These are phyloP conservation scores for Ogataea angusta DNA, from an alignment of 805 yeast species.

Conservation along the genomic window DNA sequence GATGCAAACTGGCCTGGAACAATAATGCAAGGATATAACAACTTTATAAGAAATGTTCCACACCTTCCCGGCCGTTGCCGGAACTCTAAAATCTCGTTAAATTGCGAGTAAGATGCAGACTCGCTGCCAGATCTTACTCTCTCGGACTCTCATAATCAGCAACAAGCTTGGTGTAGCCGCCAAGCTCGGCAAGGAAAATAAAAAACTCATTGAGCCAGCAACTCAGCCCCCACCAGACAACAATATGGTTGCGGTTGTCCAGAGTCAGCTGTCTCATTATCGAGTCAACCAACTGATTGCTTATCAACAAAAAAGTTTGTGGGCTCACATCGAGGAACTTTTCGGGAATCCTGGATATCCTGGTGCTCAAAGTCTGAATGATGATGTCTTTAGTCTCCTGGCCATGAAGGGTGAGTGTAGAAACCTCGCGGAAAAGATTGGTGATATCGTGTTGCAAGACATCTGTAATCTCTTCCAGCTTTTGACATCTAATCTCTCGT, in stretches of 20 bases:
- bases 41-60: background rate
- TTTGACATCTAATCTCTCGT: conserved; percentile 6
- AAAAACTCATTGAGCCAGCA: conserved; percentile 78
- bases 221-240: conserved; percentile 72
- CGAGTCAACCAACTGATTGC: conserved; percentile 53
- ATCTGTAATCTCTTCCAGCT: conserved; percentile 22
- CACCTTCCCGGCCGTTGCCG: background rate
- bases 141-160: conserved; percentile 4
- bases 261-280: conserved; percentile 61
- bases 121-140: conserved; percentile 17
- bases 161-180: conserved; percentile 36
- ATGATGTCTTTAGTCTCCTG: conserved; percentile 13
- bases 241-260: conserved; percentile 53
- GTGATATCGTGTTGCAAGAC: conserved; percentile 37
- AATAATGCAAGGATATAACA: conserved; percentile 1
- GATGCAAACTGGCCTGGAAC: background rate
- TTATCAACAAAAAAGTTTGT: conserved; percentile 49
- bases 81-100: background rate
- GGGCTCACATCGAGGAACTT: conserved; percentile 52
- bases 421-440: conserved; percentile 3
- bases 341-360: conserved; percentile 21
- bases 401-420: background rate
- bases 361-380: conserved; percentile 14
- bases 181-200: conserved; percentile 62
- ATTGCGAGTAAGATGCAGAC: conserved; percentile 11